phyloP scores from a whole-genome alignment of 75 land plant species.

The Selaginella moellendorffii region DNA sequence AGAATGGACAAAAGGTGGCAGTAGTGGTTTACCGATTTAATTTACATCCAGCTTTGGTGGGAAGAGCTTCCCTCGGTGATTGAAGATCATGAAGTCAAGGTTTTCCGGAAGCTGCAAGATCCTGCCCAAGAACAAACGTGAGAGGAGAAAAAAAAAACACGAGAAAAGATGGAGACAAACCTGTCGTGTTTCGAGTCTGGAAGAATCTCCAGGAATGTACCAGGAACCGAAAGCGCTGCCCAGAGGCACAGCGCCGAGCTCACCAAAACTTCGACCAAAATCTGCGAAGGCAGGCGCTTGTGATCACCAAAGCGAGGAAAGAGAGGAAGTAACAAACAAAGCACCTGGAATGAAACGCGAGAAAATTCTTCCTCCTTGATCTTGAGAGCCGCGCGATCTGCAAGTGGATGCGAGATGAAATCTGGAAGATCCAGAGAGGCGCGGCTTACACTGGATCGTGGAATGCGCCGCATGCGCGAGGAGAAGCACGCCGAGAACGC shows the following conservation, averaged over 20 bases:
- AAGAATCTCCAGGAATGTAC: slow-evolving; percentile 49
- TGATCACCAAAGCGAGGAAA: too few relatives aligned
- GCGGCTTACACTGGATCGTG: background rate
- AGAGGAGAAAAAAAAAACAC: background rate
- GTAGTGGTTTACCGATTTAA: too few relatives aligned
- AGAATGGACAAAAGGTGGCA: too few relatives aligned
- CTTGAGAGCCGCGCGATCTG: slow-evolving; percentile 77
- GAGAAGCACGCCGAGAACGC: background rate
- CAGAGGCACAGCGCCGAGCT: slow-evolving; percentile 63
- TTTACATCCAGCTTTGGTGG: slow-evolving; percentile 30
- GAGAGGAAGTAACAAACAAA: too few relatives aligned
- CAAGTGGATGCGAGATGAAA: background rate
- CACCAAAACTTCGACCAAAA: slow-evolving; percentile 47
- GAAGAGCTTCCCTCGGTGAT: slow-evolving; percentile 64
- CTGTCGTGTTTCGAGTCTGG: slow-evolving; percentile 84
- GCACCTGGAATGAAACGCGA: slow-evolving; percentile 62
- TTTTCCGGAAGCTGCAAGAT: slow-evolving; percentile 49
- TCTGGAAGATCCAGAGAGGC: background rate
- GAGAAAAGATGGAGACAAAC: slow-evolving; percentile 28
- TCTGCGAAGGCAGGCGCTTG: too few relatives aligned
- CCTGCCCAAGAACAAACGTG: slow-evolving; percentile 10
- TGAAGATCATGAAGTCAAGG: slow-evolving; percentile 83
- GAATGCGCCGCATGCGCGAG: background rate
- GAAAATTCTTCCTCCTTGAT: slow-evolving; percentile 81
- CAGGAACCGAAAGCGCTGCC: slow-evolving; percentile 75